Base-by-base conservation (phyloP, 495 filamentous ascomycete species). In the Astrothelium macrocarpum region DNA sequence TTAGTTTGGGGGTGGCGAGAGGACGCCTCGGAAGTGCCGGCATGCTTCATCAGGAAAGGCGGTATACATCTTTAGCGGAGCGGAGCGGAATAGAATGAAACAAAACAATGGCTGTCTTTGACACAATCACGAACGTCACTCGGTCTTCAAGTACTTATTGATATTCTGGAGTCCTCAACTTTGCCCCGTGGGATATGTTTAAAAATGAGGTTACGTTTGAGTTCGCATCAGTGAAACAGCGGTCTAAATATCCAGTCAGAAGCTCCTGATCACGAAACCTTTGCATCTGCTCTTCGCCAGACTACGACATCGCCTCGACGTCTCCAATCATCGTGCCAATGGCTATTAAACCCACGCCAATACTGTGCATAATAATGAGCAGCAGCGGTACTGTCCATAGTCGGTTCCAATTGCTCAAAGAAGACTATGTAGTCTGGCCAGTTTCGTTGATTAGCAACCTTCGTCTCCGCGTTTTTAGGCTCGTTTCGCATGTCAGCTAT, bases 271-370 rank as follows among this genome's bases (percentile, higher is more conserved):
- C 49, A 56, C 26, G 25, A 12, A 16, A 18, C 45, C 45, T 49
- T 20, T 56, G 29, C 26, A 53, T 64, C 65, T 65, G 76, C 73
- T 32, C 80, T 75, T 70, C 87, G 89, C 83, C 83, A 98, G 49
- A 96, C 90, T 9, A 97, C 79, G 66, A 98, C 82, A 72, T 90
- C 87, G n/a, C 94, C 95, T 31, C 75, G 75, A 66, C 95, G 82
- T 68, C 94, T 82, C 81, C 81, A 86, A 76, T 98, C 94, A 71
- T 97, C 94, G 67, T 95, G 90, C 77, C 87, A 90, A 65, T 85
- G 80, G 1, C 84, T 88, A 75, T 97, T 98, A 74, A 82, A 90
- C 11, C 80, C 85, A 45, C 86, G 80, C 87, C 85, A 85, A 71
- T 87, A 89, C 72, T 85, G 82, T 28, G 69, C 70, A 73, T 90